Evolutionary conservation across 1,284 basidiomycete genomes (phyloP), one percentile per base, ranked within the genome.

Genomic region (Apiotrichum laibachii): DNA sequence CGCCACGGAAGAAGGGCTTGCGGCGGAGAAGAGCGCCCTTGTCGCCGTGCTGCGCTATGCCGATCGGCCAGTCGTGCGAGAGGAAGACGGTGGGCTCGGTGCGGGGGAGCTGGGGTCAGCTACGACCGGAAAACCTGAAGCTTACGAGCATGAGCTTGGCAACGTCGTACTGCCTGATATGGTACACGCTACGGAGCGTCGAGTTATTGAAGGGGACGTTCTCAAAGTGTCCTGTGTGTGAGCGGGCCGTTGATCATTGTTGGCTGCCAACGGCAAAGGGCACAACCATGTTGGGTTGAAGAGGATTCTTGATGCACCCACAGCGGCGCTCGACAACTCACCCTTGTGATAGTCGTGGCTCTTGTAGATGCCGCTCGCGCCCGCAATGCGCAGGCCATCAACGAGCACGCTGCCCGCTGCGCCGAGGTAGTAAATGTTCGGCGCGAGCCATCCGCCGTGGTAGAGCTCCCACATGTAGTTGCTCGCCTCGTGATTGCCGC

Each of bases 391-490:
- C 39, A 98, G 66, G 0, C 90, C 92, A 67, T 93, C 88, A 35
- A 97, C 87, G 53, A 88, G 84, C 0, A 99, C 84, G 57, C 89
- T 90, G 0, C 95, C 95, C 9, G 93, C 92, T 62, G 88, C 86
- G 0, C 96, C 96, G 7, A 99, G 84, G 74, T 90, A 99, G 80
- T 97, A 99, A 56, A 99, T 96, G 72, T 96, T 95, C 2, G 90
- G 91, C 0, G 96, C 96, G 16, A 98, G 79, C 95, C 92, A 96
- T 18, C 93, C 92, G 34, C 93, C 92, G 68, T 96, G 89, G 73
- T 92, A 95, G 88, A 97, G 80, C 75, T 99, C 96, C 88, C 91
- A 94, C 80, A 99, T 84, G 75, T 98, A 97, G 72, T 93, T 96
- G 56, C 91, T 94, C 5, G 92, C 92, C 78, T 99, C 95, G 74